These are phyloP conservation scores for Agarophyton chilense DNA, from an alignment of 23 red algal species.

Conservation along the genomic window DNA sequence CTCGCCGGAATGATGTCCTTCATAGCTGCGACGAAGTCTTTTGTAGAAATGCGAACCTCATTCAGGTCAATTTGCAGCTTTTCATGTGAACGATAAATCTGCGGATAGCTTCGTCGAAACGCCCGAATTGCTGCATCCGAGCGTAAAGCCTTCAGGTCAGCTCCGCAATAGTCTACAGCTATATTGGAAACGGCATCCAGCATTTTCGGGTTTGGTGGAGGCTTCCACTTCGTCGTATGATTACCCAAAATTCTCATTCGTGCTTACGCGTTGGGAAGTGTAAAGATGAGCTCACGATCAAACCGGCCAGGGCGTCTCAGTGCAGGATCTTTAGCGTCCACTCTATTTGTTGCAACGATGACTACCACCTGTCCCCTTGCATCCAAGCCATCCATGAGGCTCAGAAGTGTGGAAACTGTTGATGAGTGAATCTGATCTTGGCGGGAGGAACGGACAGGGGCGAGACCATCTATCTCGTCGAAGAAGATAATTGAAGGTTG, in stretches of 20 bases:
- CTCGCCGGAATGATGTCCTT: no score
- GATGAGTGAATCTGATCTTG: no score
- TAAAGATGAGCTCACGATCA: conserved; percentile 95
- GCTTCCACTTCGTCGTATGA: no score
- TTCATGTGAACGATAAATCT: conserved; percentile 54
- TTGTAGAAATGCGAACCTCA: conserved; percentile 53
- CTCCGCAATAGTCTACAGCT: conserved; percentile 89
- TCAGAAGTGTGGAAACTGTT: no score
- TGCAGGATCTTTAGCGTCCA: conserved; percentile 95
- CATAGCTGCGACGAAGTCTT: conserved; percentile 81
- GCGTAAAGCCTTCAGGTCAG: conserved; percentile 83
- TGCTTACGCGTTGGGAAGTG: conserved; percentile 75
- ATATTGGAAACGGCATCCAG: conserved; percentile 67
- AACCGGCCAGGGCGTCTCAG: no score
- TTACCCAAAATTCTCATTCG: conserved; percentile 84
- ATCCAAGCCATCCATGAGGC: no score
- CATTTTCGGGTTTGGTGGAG: conserved; percentile 33
- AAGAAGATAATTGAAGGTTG: no score
- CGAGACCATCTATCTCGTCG: no score
- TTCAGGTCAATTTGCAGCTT: conserved; percentile 80
- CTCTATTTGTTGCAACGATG: conserved; percentile 94
- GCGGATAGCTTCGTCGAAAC: conserved; percentile 76
- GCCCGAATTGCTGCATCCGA: conserved; percentile 81
- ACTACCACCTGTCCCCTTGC: conserved; percentile 91
- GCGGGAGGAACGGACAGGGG: no score